Evolutionary conservation across 1,284 basidiomycete genomes (phyloP).

Genomic region (Cystobasidium slooffiae): DNA sequence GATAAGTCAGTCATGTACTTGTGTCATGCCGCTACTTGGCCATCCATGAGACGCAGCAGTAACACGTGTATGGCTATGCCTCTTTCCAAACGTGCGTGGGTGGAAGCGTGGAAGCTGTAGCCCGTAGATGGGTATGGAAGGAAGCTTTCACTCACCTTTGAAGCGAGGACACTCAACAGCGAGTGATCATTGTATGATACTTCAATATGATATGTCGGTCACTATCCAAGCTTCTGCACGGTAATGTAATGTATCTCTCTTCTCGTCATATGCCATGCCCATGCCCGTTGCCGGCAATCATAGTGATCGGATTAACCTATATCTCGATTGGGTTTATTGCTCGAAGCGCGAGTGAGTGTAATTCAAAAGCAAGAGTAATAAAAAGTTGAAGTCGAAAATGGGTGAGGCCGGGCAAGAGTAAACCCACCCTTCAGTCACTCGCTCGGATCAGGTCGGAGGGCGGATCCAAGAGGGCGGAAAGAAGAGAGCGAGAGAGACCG

Average conservation of each 20-base stretch:
- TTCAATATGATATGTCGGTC: neutral
- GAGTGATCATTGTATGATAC: slow-evolving; percentile 8
- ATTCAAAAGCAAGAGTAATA: too few species aligned
- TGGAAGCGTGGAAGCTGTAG: too few species aligned
- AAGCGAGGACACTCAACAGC: too few species aligned
- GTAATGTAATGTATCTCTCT: neutral
- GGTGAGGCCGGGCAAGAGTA: too few species aligned
- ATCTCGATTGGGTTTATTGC: neutral
- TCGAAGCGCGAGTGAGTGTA: neutral
- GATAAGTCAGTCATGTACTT: neutral
- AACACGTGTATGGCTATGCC: neutral
- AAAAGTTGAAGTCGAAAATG: too few species aligned
- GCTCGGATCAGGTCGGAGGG: too few species aligned
- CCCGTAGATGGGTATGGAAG: too few species aligned
- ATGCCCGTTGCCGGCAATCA: neutral
- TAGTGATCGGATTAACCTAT: neutral
- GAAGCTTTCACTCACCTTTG: too few species aligned
- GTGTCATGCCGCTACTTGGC: neutral
- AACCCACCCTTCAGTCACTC: too few species aligned
- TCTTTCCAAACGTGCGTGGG: slow-evolving; percentile 2
- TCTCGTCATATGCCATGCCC: too few species aligned
- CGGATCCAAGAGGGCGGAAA: neutral
- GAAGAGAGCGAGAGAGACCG: neutral
- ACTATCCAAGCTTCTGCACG: neutral
- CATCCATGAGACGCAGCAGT: neutral